Conservation (phyloP, 306 rosid species). For the Cucumis hystrix region DNA sequence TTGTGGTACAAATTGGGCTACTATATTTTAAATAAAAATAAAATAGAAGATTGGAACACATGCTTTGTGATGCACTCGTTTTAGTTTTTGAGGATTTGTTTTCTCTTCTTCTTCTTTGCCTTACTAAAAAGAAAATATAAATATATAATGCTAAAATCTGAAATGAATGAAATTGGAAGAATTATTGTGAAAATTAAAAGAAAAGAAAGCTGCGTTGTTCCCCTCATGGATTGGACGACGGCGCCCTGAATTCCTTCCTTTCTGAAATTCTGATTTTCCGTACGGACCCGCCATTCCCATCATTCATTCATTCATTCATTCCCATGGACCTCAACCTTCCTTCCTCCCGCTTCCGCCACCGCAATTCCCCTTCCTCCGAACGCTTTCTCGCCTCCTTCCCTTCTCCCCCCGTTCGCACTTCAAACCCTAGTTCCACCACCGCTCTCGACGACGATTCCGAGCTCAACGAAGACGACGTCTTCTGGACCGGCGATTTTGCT, state of each 20-base stretch:
- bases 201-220: neutral
- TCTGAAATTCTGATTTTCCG: neutral
- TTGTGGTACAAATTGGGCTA: too few species aligned
- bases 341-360: conserved; percentile 21
- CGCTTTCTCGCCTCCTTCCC: conserved; percentile 28
- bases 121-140: too few species aligned
- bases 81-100: too few species aligned
- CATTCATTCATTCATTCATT: neutral
- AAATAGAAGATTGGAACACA: too few species aligned
- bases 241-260: neutral
- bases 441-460: conserved; percentile 26
- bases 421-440: conserved; percentile 12
- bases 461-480: conserved; percentile 63
- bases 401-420: conserved; percentile 10
- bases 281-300: neutral
- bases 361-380: conserved; percentile 18
- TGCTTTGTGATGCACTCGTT: too few species aligned
- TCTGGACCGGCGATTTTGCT: conserved; percentile 28
- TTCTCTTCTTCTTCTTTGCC: too few species aligned
- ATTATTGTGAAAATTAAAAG: neutral
- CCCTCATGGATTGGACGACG: neutral
- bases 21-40: too few species aligned
- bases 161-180: too few species aligned
- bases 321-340: conserved; percentile 22
- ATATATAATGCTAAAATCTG: too few species aligned